Evolutionary conservation across 805 yeast species (phyloP).

Genomic region (Metschnikowia chrysomelidarum): DNA sequence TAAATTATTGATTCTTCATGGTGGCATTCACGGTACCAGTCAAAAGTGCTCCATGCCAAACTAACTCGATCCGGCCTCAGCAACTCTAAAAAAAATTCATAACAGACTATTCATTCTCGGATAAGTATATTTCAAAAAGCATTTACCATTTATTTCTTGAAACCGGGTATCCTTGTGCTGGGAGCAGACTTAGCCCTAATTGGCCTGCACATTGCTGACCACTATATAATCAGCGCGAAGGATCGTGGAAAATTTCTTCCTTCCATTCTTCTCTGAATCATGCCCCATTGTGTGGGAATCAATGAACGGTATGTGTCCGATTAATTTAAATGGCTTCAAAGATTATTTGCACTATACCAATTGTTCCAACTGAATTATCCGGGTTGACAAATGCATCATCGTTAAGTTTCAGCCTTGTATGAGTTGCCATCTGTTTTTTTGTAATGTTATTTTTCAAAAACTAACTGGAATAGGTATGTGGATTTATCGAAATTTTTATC

Average conservation of each 20-base stretch:
- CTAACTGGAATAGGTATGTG: conserved; percentile 21
- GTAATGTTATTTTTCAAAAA: neutral
- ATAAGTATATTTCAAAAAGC: too few species aligned
- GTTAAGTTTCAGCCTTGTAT: conserved; percentile 67
- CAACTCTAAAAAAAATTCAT: too few species aligned
- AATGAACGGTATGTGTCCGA: conserved; percentile 27
- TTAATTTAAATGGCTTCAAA: conserved; percentile 30
- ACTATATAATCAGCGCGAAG: conserved; percentile 6
- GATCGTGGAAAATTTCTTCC: conserved; percentile 5
- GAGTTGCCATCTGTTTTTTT: conserved; percentile 32
- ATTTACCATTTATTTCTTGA: neutral
- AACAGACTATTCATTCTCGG: too few species aligned
- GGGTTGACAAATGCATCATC: conserved; percentile 53
- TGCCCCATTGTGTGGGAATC: conserved; percentile 19
- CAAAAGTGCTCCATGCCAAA: too few species aligned
- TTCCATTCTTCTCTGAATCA: conserved; percentile 1
- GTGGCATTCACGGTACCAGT: too few species aligned
- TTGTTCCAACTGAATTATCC: conserved; percentile 58
- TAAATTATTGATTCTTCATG: too few species aligned
- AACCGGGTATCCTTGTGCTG: neutral
- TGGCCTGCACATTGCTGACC: conserved; percentile 1
- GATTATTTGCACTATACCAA: conserved; percentile 54
- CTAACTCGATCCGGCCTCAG: too few species aligned
- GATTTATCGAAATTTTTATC: neutral
- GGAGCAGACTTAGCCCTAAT: conserved; percentile 4